A percentile compares a stretch with the other conserved stretches of the same genome.
phyloP scores from a whole-genome alignment of 139 green algal species.

The Chlamydomonas sphaeroides region DNA sequence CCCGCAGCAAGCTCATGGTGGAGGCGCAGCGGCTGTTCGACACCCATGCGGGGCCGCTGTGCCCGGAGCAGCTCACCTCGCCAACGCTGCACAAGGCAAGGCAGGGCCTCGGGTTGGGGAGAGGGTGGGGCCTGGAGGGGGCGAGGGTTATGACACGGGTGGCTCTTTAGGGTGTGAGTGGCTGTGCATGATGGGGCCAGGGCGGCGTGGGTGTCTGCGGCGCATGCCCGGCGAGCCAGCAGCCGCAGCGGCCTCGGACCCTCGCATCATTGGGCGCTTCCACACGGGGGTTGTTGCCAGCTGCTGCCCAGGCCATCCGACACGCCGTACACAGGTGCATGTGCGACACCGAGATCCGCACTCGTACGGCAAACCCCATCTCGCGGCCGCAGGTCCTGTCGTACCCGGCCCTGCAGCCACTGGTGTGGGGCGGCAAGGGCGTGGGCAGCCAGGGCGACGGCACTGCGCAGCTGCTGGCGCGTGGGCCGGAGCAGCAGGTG shows the following conservation, averaged over 20 bases:
- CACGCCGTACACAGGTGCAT: too few relatives aligned
- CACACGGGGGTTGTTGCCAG: too few relatives aligned
- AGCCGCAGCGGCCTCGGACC: too few relatives aligned
- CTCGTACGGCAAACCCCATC: too few relatives aligned
- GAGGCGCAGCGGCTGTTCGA: slow-evolving; percentile 75
- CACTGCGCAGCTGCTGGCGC: slow-evolving; percentile 78
- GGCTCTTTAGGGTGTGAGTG: too few relatives aligned
- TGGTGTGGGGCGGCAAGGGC: slow-evolving; percentile 77
- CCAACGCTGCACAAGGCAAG: slow-evolving; percentile 68
- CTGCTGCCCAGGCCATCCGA: too few relatives aligned
- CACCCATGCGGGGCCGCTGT: slow-evolving; percentile 59
- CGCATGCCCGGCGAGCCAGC: too few relatives aligned
- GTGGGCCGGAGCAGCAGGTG: slow-evolving; percentile 47
- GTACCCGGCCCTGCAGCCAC: slow-evolving; percentile 55
- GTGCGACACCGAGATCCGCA: too few relatives aligned
- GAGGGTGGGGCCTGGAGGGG: neutral
- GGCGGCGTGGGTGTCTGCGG: too few relatives aligned
- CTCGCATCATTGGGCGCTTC: too few relatives aligned
- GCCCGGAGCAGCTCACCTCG: slow-evolving; percentile 69
- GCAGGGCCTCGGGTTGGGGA: neutral
- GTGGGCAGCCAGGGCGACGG: slow-evolving; percentile 82
- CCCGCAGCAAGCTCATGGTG: slow-evolving; percentile 57
- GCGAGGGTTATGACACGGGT: neutral
- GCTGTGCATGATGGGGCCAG: too few relatives aligned
- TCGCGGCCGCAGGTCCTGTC: slow-evolving; percentile 62